phyloP scores from a whole-genome alignment of 2,329 filamentous ascomycete species.

The Paecilomyces sp. region DNA sequence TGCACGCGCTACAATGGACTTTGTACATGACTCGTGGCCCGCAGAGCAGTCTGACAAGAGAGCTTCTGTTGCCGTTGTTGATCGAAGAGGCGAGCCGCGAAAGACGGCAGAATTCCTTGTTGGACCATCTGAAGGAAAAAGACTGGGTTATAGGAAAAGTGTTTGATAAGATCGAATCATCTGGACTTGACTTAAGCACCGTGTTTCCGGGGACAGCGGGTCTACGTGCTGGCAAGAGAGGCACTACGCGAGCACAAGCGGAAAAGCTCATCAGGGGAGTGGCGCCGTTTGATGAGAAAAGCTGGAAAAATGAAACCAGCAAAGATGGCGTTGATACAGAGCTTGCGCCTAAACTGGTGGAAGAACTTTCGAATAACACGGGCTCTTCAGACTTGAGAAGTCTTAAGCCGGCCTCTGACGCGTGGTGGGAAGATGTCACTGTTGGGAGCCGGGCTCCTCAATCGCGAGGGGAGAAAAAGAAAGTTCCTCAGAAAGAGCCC shows the following conservation, averaged over 20 bases:
- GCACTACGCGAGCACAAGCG: conserved; percentile 43
- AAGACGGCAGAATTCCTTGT: conserved; percentile 41
- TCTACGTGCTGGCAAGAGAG: conserved; percentile 37
- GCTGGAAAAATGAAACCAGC: conserved; percentile 33
- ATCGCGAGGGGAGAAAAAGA: conserved; percentile 1
- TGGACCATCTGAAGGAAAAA: conserved; percentile 48
- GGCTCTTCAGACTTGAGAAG: conserved; percentile 3
- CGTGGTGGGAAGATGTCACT: conserved; percentile 28
- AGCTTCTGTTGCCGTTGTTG: conserved; percentile 49
- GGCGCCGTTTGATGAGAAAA: conserved; percentile 43
- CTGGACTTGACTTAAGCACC: conserved; percentile 48
- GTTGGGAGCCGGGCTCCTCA: neutral
- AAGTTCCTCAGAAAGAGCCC: neutral
- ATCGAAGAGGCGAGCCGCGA: conserved; percentile 41
- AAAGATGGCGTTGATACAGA: conserved; percentile 8
- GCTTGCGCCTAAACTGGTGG: conserved; percentile 7
- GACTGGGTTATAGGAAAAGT: conserved; percentile 53
- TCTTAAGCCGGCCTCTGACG: conserved; percentile 12
- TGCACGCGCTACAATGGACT: conserved; percentile 48
- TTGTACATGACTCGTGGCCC: conserved; percentile 38
- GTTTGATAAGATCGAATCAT: conserved; percentile 51
- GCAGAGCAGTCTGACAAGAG: conserved; percentile 36
- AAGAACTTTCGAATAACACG: conserved; percentile 14
- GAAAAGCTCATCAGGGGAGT: conserved; percentile 49
- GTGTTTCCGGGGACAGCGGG: conserved; percentile 51